These are phyloP conservation scores for Debaryomyces coudertii DNA, from an alignment of 1,139 yeast species.

Conservation along the genomic window DNA sequence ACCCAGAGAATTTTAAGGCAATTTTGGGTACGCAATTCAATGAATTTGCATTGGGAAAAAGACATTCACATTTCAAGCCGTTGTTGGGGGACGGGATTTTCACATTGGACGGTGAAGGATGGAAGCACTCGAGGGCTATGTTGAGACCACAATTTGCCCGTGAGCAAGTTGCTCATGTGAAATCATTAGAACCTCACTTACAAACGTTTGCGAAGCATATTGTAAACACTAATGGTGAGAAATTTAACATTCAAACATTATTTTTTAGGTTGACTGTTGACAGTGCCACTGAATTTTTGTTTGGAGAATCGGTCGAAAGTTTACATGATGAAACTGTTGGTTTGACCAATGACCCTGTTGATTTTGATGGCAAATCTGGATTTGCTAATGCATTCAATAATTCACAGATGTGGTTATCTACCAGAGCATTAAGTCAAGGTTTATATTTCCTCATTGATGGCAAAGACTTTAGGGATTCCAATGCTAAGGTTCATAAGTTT, in stretches of 20 bases:
- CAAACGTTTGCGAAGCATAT: conserved; percentile 41
- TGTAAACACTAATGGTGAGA: conserved; percentile 28
- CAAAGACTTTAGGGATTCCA: conserved; percentile 33
- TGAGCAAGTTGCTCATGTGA: conserved; percentile 56
- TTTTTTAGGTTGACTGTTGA: conserved; percentile 58
- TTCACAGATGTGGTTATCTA: conserved; percentile 40
- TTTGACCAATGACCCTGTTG: conserved; percentile 15
- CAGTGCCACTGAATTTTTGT: conserved; percentile 60
- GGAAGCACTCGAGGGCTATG: conserved; percentile 63
- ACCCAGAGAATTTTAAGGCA: conserved; percentile 47
- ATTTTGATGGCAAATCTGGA: conserved; percentile 35
- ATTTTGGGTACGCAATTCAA: conserved; percentile 48
- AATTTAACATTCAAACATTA: conserved; percentile 51
- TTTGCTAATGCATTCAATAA: conserved; percentile 49
- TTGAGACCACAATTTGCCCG: conserved; percentile 62
- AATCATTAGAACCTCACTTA: conserved; percentile 51
- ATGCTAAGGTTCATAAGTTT: conserved; percentile 37
- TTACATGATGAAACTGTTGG: conserved; percentile 34
- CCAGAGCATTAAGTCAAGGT: conserved; percentile 40
- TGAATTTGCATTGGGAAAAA: conserved; percentile 54
- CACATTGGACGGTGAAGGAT: conserved; percentile 56
- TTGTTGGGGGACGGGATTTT: conserved; percentile 61
- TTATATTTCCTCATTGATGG: conserved; percentile 38
- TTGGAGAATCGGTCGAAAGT: conserved; percentile 55
- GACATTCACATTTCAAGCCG: conserved; percentile 47